Percentiles rank a stretch among this genome's conserved stretches.
Evolutionary conservation across 805 yeast genomes (phyloP).

Genomic region (Dipodascopsis uninucleata): DNA sequence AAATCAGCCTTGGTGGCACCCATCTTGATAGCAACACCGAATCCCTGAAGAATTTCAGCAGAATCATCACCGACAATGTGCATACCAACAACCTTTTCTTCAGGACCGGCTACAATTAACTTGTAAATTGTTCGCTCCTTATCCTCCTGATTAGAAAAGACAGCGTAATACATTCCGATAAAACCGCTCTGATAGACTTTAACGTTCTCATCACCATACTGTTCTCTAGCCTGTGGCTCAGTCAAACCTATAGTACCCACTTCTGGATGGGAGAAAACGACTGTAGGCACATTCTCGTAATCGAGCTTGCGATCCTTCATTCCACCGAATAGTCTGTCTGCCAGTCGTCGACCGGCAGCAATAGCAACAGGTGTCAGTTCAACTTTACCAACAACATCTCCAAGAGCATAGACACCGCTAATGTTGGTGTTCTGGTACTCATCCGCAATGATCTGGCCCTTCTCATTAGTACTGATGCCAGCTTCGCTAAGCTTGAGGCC

Average conservation of each 20-base stretch:
- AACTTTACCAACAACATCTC: constrained; percentile 84
- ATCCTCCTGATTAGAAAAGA: constrained; percentile 57
- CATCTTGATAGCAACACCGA: constrained; percentile 97
- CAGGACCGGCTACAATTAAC: constrained; percentile 68
- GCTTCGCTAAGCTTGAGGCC: constrained; percentile 68
- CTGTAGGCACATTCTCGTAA: constrained; percentile 84
- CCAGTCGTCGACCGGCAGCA: constrained; percentile 92
- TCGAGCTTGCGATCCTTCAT: constrained; percentile 77
- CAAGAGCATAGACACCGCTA: constrained; percentile 72
- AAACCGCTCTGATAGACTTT: constrained; percentile 80
- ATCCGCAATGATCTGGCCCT: constrained; percentile 68
- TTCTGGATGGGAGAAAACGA: constrained; percentile 97
- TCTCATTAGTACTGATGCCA: constrained; percentile 59
- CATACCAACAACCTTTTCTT: constrained; percentile 92
- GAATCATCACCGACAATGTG: constrained; percentile 89
- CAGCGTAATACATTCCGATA: constrained; percentile 89
- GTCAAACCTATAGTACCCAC: constrained; percentile 90
- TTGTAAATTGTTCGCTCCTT: constrained; percentile 89
- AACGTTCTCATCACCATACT: constrained; percentile 76
- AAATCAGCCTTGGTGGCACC: constrained; percentile 97
- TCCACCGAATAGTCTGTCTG: constrained; percentile 89
- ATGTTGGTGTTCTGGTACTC: constrained; percentile 82
- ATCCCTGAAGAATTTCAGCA: constrained; percentile 94
- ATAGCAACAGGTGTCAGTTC: constrained; percentile 98
- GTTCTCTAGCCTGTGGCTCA: constrained; percentile 68